A percentile compares a stretch with the other conserved stretches of the same genome.
phyloP scores from a whole-genome alignment of 345 rosid genomes.

The Hibiscus tridactylites region DNA sequence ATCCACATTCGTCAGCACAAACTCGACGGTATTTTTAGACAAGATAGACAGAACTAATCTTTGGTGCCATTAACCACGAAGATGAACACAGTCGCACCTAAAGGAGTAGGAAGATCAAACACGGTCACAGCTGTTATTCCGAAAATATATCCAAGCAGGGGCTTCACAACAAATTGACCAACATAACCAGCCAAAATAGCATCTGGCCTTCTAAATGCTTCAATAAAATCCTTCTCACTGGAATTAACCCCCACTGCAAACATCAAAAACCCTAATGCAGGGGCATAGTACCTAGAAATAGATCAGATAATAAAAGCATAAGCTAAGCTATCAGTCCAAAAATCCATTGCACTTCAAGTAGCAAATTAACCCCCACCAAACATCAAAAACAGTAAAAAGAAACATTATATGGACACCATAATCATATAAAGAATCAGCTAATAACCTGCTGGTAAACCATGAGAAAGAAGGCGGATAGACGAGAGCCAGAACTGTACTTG shows the following conservation, averaged over 20 bases:
- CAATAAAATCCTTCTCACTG: constrained; percentile 76
- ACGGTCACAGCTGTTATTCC: constrained; percentile 55
- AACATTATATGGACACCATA: background rate
- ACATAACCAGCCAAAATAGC: constrained; percentile 68
- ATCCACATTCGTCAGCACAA: constrained; percentile 9
- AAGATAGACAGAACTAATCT: background rate
- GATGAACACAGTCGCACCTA: constrained; percentile 33
- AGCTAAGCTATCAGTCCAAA: constrained; percentile 5
- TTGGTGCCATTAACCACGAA: background rate
- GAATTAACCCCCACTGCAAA: constrained; percentile 96
- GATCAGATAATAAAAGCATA: constrained; percentile 3
- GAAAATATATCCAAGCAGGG: constrained; percentile 75
- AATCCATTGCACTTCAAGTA: background rate
- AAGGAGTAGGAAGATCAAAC: constrained; percentile 71
- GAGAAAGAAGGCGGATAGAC: constrained; percentile 87
- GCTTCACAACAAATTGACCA: constrained; percentile 81
- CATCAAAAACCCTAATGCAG: constrained; percentile 95
- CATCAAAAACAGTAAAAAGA: background rate
- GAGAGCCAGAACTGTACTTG: constrained; percentile 84
- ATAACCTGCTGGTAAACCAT: constrained; percentile 87
- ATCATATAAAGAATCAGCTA: background rate
- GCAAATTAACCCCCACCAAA: background rate
- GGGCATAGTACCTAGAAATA: constrained; percentile 74
- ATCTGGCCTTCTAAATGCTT: constrained; percentile 74
- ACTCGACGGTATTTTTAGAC: background rate